A percentile compares a stretch with the other conserved stretches of the same genome.
Evolutionary conservation across 768 basidiomycete species (phyloP).

Genomic region (Leccinum broughii): DNA sequence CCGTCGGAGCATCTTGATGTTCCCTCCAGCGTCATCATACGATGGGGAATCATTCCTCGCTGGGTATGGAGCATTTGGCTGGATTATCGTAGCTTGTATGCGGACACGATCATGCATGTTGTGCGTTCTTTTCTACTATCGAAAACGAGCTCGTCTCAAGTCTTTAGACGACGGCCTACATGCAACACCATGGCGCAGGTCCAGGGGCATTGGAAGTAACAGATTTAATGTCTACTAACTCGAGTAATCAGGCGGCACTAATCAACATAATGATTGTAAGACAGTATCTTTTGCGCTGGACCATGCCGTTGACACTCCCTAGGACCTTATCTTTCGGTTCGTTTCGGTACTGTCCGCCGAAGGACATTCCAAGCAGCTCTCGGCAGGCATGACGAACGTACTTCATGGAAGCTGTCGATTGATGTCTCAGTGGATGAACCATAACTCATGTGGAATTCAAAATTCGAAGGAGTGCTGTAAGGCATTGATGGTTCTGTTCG

Average conservation of each 20-base stretch:
- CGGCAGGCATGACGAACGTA: slow-evolving; percentile 19
- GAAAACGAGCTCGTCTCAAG: slow-evolving; percentile 3
- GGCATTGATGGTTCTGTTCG: slow-evolving; percentile 29
- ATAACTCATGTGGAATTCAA: slow-evolving; percentile 26
- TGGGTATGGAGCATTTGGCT: slow-evolving; percentile 71
- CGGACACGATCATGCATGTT: slow-evolving; percentile 49
- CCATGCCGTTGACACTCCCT: slow-evolving; percentile 9
- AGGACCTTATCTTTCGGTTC: slow-evolving; percentile 27
- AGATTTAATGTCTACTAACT: neutral
- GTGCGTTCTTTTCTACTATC: slow-evolving; percentile 36
- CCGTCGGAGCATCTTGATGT: slow-evolving; percentile 36
- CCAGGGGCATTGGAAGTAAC: slow-evolving; percentile 4
- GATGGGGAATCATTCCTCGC: slow-evolving; percentile 54
- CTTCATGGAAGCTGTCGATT: slow-evolving; percentile 22
- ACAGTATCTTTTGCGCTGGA: neutral
- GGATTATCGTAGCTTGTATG: slow-evolving; percentile 49
- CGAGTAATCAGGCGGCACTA: slow-evolving; percentile 8
- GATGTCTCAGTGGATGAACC: slow-evolving; percentile 26
- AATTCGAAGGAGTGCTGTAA: slow-evolving; percentile 33
- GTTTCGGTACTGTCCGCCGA: slow-evolving; percentile 19
- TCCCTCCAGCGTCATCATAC: slow-evolving; percentile 52
- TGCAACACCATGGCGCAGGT: slow-evolving; percentile 39
- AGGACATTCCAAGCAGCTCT: slow-evolving; percentile 13
- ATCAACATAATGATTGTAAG: slow-evolving; percentile 33
- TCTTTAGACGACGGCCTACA: slow-evolving; percentile 53